phyloP scores from a whole-genome alignment of 1,284 basidiomycete genomes.

The Fomitopsis palustris region DNA sequence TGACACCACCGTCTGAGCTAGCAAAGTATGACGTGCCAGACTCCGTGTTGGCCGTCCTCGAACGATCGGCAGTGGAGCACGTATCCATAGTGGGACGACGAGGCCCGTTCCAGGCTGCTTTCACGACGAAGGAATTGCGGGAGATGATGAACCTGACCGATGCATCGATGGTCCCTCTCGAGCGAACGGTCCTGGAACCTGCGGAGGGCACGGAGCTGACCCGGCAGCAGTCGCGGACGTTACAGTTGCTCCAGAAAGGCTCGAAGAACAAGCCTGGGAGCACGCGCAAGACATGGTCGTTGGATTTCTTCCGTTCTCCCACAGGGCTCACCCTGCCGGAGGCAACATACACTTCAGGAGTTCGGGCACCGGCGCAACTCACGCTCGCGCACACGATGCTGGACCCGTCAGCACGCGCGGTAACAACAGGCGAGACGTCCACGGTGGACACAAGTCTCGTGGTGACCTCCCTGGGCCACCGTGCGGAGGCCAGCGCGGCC shows the following conservation, averaged over 20 bases:
- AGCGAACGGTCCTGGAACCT: constrained; percentile 39
- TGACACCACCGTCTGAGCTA: constrained; percentile 64
- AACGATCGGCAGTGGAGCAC: constrained; percentile 62
- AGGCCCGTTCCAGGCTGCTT: constrained; percentile 88
- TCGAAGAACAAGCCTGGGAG: constrained; percentile 48
- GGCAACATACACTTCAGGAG: constrained; percentile 3
- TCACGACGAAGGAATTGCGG: constrained; percentile 92
- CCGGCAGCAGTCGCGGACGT: constrained; percentile 64
- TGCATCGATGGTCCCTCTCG: constrained; percentile 64
- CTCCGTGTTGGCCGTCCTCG: constrained; percentile 69
- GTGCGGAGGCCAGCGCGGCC: constrained; percentile 54
- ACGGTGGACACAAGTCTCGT: constrained; percentile 71
- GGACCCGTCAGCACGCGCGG: constrained; percentile 49
- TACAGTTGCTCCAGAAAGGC: constrained; percentile 69
- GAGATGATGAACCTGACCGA: constrained; percentile 84
- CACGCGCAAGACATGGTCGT: constrained; percentile 67
- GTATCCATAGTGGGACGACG: constrained; percentile 86
- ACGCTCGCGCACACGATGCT: constrained; percentile 60
- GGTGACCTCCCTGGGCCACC: constrained; percentile 88
- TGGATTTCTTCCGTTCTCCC: constrained; percentile 81
- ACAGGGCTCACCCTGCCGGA: constrained; percentile 40
- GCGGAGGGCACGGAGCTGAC: constrained; percentile 34
- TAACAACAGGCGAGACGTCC: constrained; percentile 57
- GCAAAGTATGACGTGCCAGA: constrained; percentile 79
- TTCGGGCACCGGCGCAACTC: constrained; percentile 33